Evolutionary conservation across 768 basidiomycete genomes (phyloP), one percentile per base, ranked within the genome.

Genomic region (Psilocybe sp.): DNA sequence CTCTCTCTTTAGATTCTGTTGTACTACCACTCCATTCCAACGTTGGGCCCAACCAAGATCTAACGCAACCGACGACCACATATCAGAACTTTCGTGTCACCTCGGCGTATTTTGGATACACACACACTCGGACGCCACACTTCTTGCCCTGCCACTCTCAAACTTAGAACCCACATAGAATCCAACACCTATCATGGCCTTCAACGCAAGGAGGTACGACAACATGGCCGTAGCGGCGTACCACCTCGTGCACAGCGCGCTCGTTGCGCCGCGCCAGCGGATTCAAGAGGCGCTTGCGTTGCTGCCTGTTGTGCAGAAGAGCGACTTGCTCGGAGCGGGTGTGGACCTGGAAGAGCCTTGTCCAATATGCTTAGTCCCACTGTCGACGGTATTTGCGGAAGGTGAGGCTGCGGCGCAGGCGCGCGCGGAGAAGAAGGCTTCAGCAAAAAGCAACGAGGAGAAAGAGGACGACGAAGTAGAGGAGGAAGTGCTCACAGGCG

Each of bases 291-390:
- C 73, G 34, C 67, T 82, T 33, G 61, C 68, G n/a, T 54, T 63
- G 20, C 69, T 85, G 13, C 80, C 82, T 2, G 56, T 65, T 2
- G 65, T 84, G 15, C 49, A 60, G 3, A 59, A 68, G 46, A 63
- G 71, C 23, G 63, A n/a, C 6, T 12, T 50, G 19, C 4, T 7
- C 4, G 23, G 23, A 28, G 20, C 33, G 23, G 49, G 68, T 3
- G 62, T 81, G 19, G 70, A 73, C 42, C 56, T 69, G 19, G 74
- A 80, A 19, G 84, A 86, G 47, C 68, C 71, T 18, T 89, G 87
- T 59, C 80, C 84, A 1, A 86, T 89, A 54, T 89, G 85, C 63
- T 72, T 84, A 39, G 64, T 74, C 15, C 61, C 80, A 1, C 85
- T 87, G 50, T 65, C 69, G 12, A 47, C 67, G 1, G 65, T 84